Base-by-base conservation (phyloP, 441 rosid genomes). In the Melastoma candidum region DNA sequence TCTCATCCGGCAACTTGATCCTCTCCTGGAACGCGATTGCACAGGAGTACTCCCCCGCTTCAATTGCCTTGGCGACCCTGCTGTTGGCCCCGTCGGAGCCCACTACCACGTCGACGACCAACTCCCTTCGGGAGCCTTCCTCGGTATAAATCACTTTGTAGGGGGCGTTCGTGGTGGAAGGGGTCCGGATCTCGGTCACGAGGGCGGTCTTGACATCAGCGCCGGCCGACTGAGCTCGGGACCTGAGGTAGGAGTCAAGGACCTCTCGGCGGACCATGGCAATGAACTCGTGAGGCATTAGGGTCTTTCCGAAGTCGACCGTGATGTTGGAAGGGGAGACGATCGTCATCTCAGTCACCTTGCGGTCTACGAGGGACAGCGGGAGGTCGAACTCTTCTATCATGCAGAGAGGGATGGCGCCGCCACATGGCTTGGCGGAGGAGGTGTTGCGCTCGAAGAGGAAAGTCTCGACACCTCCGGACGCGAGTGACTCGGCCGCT, bases 241-340 rank as follows among this genome's bases (percentile, higher is more conserved):
- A 53, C 32, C 80, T 79, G 67, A 80, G 83, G 74, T 78, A 80
- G 49, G 81, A 71, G 49, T 83, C 92, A 32, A 83, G 83, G 11
- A 83, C 81, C 45, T 83, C 87, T 41, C 85, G 81, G n/a, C 83
- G 80, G 64, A 80, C 75, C 87, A 81, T 81, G 49, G 79, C 83
- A 51, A 83, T 83, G 59, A 55, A 81, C 60, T 83, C 87, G 47
- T 78, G 67, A 2, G 80, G 58, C 6, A 63, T 67, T 4, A 80
- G 73, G 12, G 84, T 69, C 47, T 78, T 74, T 1, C 90, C 83
- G 58, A 83, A 78, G 55, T 83, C 87, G 12, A 77, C 87, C 51
- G 74, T 45, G 57, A 78, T 61, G 26, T 83, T 83, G 0, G 90
- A 83, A 6, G 90, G 90, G 11, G 90, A 83, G 63, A 83, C 71